Evolutionary conservation across 1,139 yeast genomes (phyloP), one percentile per base, ranked within the genome.

Genomic region (Lodderomyces theae): DNA sequence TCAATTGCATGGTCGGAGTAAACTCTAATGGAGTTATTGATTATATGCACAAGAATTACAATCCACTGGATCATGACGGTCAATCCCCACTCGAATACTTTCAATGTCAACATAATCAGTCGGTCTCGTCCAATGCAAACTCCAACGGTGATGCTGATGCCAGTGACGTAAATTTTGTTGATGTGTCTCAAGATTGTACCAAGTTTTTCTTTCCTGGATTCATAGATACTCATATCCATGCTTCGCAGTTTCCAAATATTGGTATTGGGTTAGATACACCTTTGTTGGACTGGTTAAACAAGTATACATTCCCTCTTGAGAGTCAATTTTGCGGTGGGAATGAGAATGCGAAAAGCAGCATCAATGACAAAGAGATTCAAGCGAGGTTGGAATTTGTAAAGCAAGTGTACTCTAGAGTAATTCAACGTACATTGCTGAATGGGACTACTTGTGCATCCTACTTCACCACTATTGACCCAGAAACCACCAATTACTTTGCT

Each of bases 371-470:
- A n/a, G n/a, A n/a, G n/a, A n/a, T n/a, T n/a, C n/a, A n/a, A n/a
- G n/a, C n/a, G 18, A 78, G 83, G 47, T 47, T 74, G 21, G 56
- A 62, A 2, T 60, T 72, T 41, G 96, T 96, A 0, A 51, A 60
- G 16, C 60, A 67, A 4, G 79, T 89, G 2, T 92, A 90, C 58
- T 51, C 72, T 13, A 76, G 74, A 51, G 85, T 86, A 3, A 78
- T 92, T 25, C 54, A 64, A 4, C 78, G 84, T 43, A 87, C 96
- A 0, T 64, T 92, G 46, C 56, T 60, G 3, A 72, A 80, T 54
- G 98, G 98, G 7, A 92, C 97, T 1, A 92, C 98, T 0, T 82
- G 95, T 44, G 96, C 95, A 0, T 76, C 95, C 0, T 92, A 92
- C 63, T 92, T 82, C 58, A 92, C 97, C 4, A 88, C 97, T 0